These are phyloP conservation scores for Rubus parviflorus DNA, from an alignment of 306 rosid species.

Conservation along the genomic window DNA sequence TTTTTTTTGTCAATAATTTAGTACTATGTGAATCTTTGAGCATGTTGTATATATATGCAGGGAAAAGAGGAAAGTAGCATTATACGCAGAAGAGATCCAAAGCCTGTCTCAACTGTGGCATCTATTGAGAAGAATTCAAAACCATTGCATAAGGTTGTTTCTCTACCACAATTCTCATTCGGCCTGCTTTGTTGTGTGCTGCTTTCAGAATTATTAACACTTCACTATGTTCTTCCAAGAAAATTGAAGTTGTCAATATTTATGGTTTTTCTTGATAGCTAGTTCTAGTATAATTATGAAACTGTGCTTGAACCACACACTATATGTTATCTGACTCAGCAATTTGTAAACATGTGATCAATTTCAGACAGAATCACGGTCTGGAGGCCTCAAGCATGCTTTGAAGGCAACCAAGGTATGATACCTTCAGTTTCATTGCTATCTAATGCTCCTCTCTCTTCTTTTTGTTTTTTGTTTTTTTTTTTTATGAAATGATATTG, in stretches of 20 bases:
- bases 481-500: neutral
- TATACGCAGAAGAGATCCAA: slow-evolving; percentile 4
- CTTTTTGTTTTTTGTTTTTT: neutral
- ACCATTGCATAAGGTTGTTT: slow-evolving; percentile 21
- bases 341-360: slow-evolving; percentile 8
- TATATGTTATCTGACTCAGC: neutral
- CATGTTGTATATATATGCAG: slow-evolving; percentile 14
- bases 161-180: neutral
- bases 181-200: neutral
- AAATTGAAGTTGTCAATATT: neutral
- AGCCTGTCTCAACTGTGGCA: slow-evolving; percentile 2
- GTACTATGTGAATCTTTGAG: neutral
- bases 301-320: neutral
- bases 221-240: neutral
- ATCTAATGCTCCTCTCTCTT: neutral
- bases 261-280: neutral
- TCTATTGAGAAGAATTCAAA: slow-evolving; percentile 16
- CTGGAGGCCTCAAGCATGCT: slow-evolving; percentile 2
- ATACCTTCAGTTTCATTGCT: neutral
- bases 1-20: neutral
- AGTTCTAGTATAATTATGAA: neutral
- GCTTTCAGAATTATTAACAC: neutral
- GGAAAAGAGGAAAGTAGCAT: slow-evolving; percentile 16
- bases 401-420: slow-evolving; percentile 31
- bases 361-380: slow-evolving; percentile 13